Evolutionary conservation across 129 eudicot genomes (phyloP).

Genomic region (Tagetes erecta): DNA sequence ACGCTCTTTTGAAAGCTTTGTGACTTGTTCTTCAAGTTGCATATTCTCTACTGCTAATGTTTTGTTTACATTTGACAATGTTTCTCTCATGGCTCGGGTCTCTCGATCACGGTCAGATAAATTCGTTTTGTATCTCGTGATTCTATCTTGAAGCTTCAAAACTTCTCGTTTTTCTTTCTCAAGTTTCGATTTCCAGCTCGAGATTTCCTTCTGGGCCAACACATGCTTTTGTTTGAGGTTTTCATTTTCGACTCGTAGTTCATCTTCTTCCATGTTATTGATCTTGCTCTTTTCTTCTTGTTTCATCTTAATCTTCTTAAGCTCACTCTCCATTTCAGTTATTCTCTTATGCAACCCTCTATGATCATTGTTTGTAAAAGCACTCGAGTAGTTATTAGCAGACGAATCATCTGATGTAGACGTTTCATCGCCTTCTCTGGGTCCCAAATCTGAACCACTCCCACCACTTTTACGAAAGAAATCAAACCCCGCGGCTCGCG

Average conservation of each 20-base stretch:
- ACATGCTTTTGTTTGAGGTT: slow-evolving; percentile 50
- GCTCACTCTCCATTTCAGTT: slow-evolving; percentile 57
- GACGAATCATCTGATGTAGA: slow-evolving; percentile 77
- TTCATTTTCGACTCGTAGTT: slow-evolving; percentile 46
- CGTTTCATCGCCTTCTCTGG: slow-evolving; percentile 74
- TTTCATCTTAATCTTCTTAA: slow-evolving; percentile 43
- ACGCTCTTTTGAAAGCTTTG: slow-evolving; percentile 54
- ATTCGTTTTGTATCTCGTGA: slow-evolving; percentile 72
- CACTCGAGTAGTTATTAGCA: slow-evolving; percentile 54
- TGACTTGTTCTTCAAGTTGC: slow-evolving; percentile 57
- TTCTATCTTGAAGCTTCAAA: slow-evolving; percentile 64
- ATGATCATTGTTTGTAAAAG: slow-evolving; percentile 47
- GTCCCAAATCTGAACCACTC: slow-evolving; percentile 59
- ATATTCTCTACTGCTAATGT: slow-evolving; percentile 68
- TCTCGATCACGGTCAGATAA: slow-evolving; percentile 85
- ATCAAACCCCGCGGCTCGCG: slow-evolving; percentile 90
- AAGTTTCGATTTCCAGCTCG: slow-evolving; percentile 57
- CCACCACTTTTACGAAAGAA: slow-evolving; percentile 53
- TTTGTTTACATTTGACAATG: slow-evolving; percentile 69
- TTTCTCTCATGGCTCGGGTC: slow-evolving; percentile 64
- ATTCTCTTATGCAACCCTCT: slow-evolving; percentile 48
- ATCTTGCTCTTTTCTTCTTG: slow-evolving; percentile 41
- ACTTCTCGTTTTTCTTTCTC: slow-evolving; percentile 70
- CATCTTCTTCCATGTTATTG: slow-evolving; percentile 41
- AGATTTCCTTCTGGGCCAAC: slow-evolving; percentile 52